A percentile compares a stretch with the other conserved stretches of the same genome.
Conservation (phyloP, 2,329 filamentous ascomycete genomes). For the Aspergillus ochraceus region DNA sequence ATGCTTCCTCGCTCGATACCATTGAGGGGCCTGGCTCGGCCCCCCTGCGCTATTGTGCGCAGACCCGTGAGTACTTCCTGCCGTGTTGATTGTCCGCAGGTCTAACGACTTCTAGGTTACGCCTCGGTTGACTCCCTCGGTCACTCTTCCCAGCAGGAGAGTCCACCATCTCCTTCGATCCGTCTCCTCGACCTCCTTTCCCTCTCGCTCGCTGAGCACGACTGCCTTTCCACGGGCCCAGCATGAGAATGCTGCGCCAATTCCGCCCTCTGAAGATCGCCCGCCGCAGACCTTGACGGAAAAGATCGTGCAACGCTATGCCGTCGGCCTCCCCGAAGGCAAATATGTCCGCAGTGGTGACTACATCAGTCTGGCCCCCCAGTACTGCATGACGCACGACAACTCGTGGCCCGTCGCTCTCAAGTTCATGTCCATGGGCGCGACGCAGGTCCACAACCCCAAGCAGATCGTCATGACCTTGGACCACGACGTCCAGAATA, state of each 20-base stretch:
- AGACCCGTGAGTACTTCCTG: neutral
- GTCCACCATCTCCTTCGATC: neutral
- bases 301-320: slow-evolving; percentile 84
- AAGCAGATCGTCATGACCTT: slow-evolving; percentile 78
- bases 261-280: slow-evolving; percentile 72
- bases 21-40: neutral
- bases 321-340: slow-evolving; percentile 70
- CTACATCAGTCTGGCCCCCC: slow-evolving; percentile 74
- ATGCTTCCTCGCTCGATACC: neutral
- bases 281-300: slow-evolving; percentile 82
- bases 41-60: neutral
- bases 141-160: neutral
- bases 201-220: slow-evolving; percentile 29
- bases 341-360: slow-evolving; percentile 78
- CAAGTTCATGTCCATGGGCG: slow-evolving; percentile 83
- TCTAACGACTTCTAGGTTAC: neutral
- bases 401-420: slow-evolving; percentile 74
- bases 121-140: neutral
- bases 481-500: slow-evolving; percentile 89
- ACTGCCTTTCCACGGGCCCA: slow-evolving; percentile 66
- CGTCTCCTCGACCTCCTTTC: neutral
- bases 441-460: slow-evolving; percentile 68
- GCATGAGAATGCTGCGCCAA: slow-evolving; percentile 57
- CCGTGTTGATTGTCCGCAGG: neutral
- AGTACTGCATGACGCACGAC: slow-evolving; percentile 82